Conservation (phyloP, 305 asterid species). For the Coffea humblotiana region DNA sequence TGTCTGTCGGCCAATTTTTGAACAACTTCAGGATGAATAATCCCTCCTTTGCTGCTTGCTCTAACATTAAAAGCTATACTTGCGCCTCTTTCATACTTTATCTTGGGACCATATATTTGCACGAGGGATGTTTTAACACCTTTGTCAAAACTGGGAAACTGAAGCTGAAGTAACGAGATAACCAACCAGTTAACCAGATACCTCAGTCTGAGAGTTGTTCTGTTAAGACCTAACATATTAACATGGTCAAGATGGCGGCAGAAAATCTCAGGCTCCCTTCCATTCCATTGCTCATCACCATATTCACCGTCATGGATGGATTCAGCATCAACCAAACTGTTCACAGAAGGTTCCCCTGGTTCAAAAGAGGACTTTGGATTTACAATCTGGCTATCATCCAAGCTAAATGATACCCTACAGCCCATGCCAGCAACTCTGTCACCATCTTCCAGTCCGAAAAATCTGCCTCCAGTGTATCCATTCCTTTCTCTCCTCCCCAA, state of each 20-base stretch:
- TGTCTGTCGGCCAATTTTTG: constrained; percentile 28
- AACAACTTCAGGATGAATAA: constrained; percentile 33
- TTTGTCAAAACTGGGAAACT: constrained; percentile 19
- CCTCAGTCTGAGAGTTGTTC: constrained; percentile 30
- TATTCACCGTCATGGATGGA: constrained; percentile 16
- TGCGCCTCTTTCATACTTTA: constrained; percentile 35
- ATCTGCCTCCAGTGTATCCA: constrained; percentile 12
- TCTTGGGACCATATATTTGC: constrained; percentile 39
- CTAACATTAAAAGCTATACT: constrained; percentile 31
- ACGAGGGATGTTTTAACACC: constrained; percentile 19
- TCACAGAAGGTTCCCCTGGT: constrained; percentile 22
- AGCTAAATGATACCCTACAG: constrained; percentile 20
- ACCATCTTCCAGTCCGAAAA: constrained; percentile 26
- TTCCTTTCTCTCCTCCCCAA: constrained; percentile 26
- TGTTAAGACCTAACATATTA: constrained; percentile 32
- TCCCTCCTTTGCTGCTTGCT: constrained; percentile 25
- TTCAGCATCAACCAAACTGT: constrained; percentile 4
- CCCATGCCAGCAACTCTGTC: constrained; percentile 22
- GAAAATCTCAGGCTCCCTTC: constrained; percentile 34
- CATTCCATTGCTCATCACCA: constrained; percentile 20
- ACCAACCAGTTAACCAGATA: constrained; percentile 31
- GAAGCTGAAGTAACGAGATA: constrained; percentile 33
- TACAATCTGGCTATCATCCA: constrained; percentile 17
- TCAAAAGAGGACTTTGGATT: constrained; percentile 6
- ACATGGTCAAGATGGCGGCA: constrained; percentile 36